Conservation (phyloP, 164 flowering plant species). For the Amborella trichopoda region DNA sequence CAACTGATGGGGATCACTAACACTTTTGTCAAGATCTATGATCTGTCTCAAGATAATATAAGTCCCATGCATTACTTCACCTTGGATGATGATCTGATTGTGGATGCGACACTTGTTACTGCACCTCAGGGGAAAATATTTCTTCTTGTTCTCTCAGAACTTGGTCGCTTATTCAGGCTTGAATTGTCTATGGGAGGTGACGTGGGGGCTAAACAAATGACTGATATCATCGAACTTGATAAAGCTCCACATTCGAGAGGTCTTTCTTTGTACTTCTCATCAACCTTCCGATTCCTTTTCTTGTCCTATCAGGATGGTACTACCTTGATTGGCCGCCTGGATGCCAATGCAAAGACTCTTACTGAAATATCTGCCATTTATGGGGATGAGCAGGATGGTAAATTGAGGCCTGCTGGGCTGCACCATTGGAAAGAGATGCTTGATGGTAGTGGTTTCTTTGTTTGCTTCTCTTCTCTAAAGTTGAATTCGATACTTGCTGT, state of each 20-base stretch:
- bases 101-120: slow-evolving; percentile 70
- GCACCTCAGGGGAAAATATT: slow-evolving; percentile 61
- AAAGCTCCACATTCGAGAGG: slow-evolving; percentile 51
- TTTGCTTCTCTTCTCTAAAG: slow-evolving; percentile 74
- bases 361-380: slow-evolving; percentile 57
- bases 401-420: slow-evolving; percentile 60
- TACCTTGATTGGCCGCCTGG: slow-evolving; percentile 57
- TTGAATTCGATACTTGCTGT: slow-evolving; percentile 46
- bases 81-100: slow-evolving; percentile 67
- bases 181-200: slow-evolving; percentile 59
- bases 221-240: slow-evolving; percentile 44
- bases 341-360: slow-evolving; percentile 48
- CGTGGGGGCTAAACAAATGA: slow-evolving; percentile 60
- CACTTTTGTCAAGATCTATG: slow-evolving; percentile 87
- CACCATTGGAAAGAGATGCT: slow-evolving; percentile 92
- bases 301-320: slow-evolving; percentile 86
- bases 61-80: slow-evolving; percentile 93
- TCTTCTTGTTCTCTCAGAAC: slow-evolving; percentile 79
- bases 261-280: slow-evolving; percentile 63
- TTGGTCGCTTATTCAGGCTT: slow-evolving; percentile 62
- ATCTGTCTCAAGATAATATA: slow-evolving; percentile 86
- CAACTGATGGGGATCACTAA: slow-evolving; percentile 94
- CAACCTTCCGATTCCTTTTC: slow-evolving; percentile 57
- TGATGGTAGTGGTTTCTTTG: slow-evolving; percentile 67
- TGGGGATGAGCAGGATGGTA: slow-evolving; percentile 75